These are phyloP conservation scores for Glycine soja DNA, from an alignment of 306 rosid genomes.

Conservation along the genomic window DNA sequence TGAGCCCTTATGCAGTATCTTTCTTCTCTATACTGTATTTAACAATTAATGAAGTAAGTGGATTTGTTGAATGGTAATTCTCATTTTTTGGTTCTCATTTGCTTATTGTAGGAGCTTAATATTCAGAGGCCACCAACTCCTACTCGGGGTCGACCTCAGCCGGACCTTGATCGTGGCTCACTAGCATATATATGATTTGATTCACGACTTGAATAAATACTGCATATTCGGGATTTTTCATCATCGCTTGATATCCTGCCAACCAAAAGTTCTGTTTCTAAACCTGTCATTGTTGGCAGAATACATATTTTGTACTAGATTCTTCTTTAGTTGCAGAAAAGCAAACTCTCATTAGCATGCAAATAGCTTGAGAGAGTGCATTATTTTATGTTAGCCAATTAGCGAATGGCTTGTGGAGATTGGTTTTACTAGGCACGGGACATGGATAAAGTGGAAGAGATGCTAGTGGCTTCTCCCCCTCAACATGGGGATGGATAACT, in stretches of 20 bases:
- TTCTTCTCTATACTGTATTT: constrained; percentile 18
- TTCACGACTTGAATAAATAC: constrained; percentile 40
- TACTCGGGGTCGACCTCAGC: constrained; percentile 97
- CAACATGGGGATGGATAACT: constrained; percentile 40
- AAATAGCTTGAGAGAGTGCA: constrained; percentile 47
- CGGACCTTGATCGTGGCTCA: constrained; percentile 93
- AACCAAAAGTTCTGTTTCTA: constrained; percentile 30
- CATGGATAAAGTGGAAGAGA: constrained; percentile 50
- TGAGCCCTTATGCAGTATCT: constrained; percentile 40
- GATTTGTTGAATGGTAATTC: constrained; percentile 5
- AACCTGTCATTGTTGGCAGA: constrained; percentile 42
- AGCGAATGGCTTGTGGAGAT: constrained; percentile 44
- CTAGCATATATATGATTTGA: constrained; percentile 88
- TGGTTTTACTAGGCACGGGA: constrained; percentile 50
- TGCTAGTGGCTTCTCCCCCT: constrained; percentile 50
- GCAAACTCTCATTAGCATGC: constrained; percentile 45
- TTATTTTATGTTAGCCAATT: constrained; percentile 33
- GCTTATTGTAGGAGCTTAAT: constrained; percentile 77
- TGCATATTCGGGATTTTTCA: constrained; percentile 29
- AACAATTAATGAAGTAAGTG: constrained; percentile 15
- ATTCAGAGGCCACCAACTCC: constrained; percentile 99
- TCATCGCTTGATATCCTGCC: constrained; percentile 33
- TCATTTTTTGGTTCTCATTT: not conserved
- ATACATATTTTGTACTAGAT: constrained; percentile 34
- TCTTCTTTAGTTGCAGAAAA: constrained; percentile 45